Conservation (phyloP, 768 basidiomycete genomes). For the Termitomyces bulborhizus region DNA sequence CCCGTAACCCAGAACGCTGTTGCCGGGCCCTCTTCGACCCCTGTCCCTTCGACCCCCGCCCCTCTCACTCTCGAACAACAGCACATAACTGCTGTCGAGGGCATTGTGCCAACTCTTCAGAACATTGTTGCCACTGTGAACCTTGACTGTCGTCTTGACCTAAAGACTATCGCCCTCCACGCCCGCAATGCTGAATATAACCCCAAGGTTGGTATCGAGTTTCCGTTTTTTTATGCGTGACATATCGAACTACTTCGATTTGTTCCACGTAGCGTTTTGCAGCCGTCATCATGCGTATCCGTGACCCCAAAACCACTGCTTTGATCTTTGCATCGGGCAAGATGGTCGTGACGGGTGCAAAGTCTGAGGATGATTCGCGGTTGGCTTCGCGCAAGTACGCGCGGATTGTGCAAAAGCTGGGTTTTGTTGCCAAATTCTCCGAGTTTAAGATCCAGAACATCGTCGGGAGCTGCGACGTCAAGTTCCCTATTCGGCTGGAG, state of each 20-base stretch:
- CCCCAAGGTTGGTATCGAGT: constrained; percentile 86
- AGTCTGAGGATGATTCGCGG: constrained; percentile 96
- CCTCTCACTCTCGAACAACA: constrained; percentile 86
- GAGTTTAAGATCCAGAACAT: constrained; percentile 99
- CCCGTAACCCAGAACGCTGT: constrained; percentile 31
- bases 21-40: constrained; percentile 49
- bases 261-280: constrained; percentile 91
- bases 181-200: constrained; percentile 99
- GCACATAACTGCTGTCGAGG: constrained; percentile 94
- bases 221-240: constrained; percentile 32
- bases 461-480: constrained; percentile 96
- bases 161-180: constrained; percentile 98
- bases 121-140: constrained; percentile 99
- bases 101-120: constrained; percentile 98
- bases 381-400: constrained; percentile 98
- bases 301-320: constrained; percentile 98
- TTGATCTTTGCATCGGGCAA: constrained; percentile 99
- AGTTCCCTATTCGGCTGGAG: constrained; percentile 97
- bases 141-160: constrained; percentile 90
- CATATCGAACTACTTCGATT: constrained; percentile 58
- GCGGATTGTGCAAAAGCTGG: constrained; percentile 97
- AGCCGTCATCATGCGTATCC: constrained; percentile 99
- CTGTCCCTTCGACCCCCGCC: constrained; percentile 61
- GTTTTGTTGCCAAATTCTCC: constrained; percentile 98
- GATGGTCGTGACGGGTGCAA: constrained; percentile 99